Evolutionary conservation across 306 rosid species (phyloP), one percentile per base, ranked within the genome.

Genomic region (Cercis canadensis): DNA sequence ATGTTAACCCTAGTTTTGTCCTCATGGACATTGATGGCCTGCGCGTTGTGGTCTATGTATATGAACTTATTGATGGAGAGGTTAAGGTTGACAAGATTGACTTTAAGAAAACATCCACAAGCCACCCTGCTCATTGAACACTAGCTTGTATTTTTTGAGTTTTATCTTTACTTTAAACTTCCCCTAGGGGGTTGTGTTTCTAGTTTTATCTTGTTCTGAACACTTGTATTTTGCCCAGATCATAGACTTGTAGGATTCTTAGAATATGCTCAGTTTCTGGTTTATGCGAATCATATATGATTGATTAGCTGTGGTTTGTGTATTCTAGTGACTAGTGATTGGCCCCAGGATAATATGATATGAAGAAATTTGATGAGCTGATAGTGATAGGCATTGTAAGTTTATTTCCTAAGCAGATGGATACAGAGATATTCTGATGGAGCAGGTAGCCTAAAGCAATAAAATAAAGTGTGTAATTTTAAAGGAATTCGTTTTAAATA

Each of bases 61-160:
- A 95, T 17, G 99, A 91, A 74, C 96, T 95, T 31, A 91, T 95
- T 8, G 96, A 91, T 18, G 99, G 99, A 55, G 96, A 95, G 86
- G 99, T 95, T 49, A 95, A 91, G 92, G 99, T 91, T 58, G 97
- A 95, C 92, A 95, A 95, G 87, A 95, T 95, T 73, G 99, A 95
- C 62, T 95, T 95, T 75, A 95, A 95, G 97, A 95, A 95, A 81
- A 89, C 99, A 52, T 58, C 98, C 39, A 59, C 92, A 11, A 36
- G 82, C 70, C 88, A 87, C 67, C 19, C 96, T 6, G 82, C 92
- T 67, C 94, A 84, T 79, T 90, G 73, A 90, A 46, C 55, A 44
- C 65, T 78, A 45, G 61, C 31, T 47, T 67, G 31, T 44, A 49
- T 65, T 67, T 63, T 64, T 39, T 73, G 45, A 75, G 60, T 54